Conservation (phyloP, 495 filamentous ascomycete species). For the Ramalina peruviana region DNA sequence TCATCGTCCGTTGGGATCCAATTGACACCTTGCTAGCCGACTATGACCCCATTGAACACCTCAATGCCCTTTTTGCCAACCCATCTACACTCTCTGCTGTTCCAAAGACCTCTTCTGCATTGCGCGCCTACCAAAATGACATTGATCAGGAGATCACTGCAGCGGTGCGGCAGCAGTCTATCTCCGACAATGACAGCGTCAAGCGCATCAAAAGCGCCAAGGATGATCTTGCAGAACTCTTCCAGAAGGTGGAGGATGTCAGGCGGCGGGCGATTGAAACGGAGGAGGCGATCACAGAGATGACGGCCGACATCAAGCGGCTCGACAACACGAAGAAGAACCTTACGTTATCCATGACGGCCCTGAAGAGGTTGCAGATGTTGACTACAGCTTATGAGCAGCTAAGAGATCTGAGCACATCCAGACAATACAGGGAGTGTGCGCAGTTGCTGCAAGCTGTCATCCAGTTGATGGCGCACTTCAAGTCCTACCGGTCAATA, state of each 20-base stretch:
- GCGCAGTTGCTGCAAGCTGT: slow-evolving; percentile 90
- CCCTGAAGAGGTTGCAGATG: slow-evolving; percentile 95
- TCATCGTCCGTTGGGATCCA: background rate
- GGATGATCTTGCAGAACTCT: slow-evolving; percentile 73
- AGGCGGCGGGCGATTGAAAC: slow-evolving; percentile 80
- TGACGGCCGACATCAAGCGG: slow-evolving; percentile 98
- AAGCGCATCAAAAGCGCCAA: slow-evolving; percentile 83
- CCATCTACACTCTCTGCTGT: slow-evolving; percentile 76
- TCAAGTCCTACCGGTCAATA: slow-evolving; percentile 94
- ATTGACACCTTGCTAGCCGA: slow-evolving; percentile 46
- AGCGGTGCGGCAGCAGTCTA: slow-evolving; percentile 68
- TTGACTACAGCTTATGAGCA: slow-evolving; percentile 97
- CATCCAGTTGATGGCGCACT: slow-evolving; percentile 95
- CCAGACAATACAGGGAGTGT: slow-evolving; percentile 90
- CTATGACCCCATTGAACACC: slow-evolving; percentile 86
- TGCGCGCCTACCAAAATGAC: slow-evolving; percentile 69
- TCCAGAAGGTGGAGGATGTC: slow-evolving; percentile 91
- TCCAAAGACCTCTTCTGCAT: slow-evolving; percentile 50
- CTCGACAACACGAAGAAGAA: slow-evolving; percentile 94
- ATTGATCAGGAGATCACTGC: slow-evolving; percentile 66
- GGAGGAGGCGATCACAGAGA: slow-evolving; percentile 90
- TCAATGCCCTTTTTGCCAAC: slow-evolving; percentile 89
- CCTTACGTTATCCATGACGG: slow-evolving; percentile 94
- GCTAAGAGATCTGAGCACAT: slow-evolving; percentile 67
- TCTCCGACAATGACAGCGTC: slow-evolving; percentile 74